Conservation (phyloP, 2,329 filamentous ascomycete species). For the Ophiostoma quercus region DNA sequence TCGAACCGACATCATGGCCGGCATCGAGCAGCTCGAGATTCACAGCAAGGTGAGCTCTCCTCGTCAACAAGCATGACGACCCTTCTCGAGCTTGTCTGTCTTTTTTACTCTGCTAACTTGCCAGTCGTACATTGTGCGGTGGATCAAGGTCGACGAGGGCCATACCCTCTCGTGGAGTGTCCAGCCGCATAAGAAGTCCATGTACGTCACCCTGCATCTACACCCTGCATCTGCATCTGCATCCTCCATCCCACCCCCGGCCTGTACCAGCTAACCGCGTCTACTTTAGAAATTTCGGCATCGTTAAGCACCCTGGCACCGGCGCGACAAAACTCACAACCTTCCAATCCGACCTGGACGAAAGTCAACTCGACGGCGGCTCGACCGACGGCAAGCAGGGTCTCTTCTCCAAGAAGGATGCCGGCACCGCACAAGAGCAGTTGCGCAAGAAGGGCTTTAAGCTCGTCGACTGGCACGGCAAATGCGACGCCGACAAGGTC, state of each 20-base stretch:
- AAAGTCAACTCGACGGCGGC: constrained; percentile 40
- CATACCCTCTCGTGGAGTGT: constrained; percentile 97
- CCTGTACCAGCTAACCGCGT: constrained; percentile 8
- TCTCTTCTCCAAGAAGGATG: constrained; percentile 52
- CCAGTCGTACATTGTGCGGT: constrained; percentile 95
- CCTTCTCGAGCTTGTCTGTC: neutral
- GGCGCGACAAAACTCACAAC: constrained; percentile 49
- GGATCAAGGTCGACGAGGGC: constrained; percentile 84
- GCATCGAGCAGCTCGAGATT: constrained; percentile 93
- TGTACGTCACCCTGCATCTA: constrained; percentile 46
- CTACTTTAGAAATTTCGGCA: constrained; percentile 71
- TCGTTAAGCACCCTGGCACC: constrained; percentile 91
- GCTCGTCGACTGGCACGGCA: constrained; percentile 78
- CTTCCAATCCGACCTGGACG: constrained; percentile 41
- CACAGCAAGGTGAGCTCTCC: constrained; percentile 75
- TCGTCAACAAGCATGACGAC: neutral
- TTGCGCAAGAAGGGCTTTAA: constrained; percentile 63
- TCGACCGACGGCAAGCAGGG: constrained; percentile 41
- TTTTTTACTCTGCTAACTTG: constrained; percentile 26
- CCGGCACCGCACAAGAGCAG: constrained; percentile 56
- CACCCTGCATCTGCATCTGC: neutral
- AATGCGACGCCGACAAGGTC: constrained; percentile 94
- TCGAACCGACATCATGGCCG: constrained; percentile 59
- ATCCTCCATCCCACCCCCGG: neutral
- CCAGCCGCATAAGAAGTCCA: constrained; percentile 95